Base-by-base conservation (phyloP, 257 asterid genomes). In the Nicotiana otophora region DNA sequence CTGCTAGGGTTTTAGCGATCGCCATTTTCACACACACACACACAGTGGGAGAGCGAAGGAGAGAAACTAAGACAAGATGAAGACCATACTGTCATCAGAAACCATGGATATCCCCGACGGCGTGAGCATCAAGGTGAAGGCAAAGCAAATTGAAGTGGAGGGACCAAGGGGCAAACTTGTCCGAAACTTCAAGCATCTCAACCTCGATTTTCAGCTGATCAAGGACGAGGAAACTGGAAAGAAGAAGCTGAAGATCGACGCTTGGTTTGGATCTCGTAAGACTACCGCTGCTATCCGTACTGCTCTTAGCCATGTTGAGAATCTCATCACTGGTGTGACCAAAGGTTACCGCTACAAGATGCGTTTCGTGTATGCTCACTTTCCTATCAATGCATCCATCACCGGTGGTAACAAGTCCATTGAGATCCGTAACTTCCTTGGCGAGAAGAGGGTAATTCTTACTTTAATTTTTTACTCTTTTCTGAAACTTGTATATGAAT, bases 381-480 rank as follows among this genome's bases (percentile, higher is more conserved):
- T 75, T 51, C 80, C 80, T 0, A 75, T 75, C 46, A 75, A 75
- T 51, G 80, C 80, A 8, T 75, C 80, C 46, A 75, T 75, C 26
- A 14, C 80, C 20, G 63, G 63, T 7, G 46, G 63, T 51, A 75
- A 75, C 42, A 75, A 75, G 80, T 2, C 80, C 42, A 75, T 75
- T 51, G 80, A 75, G 63, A 75, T 75, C 63, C 80, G 80, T 75
- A 75, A 75, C 80, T 75, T 75, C 46, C 80, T 75, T 51, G 80
- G 80, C 63, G 80, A 75, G 63, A 75, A 75, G 26, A 75, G 2
- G 63, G 80, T 75, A 51, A 0, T 2, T 23, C 1, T 4, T 70
- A 39, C 23, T 5, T 70, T 14, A 3, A 14, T 11, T 3, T 26
- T 7, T 3, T 51, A 6, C 28, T 0, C 14, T 0, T 15, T 72